Base-by-base conservation (phyloP, 2,329 filamentous ascomycete species). In the Diaporthe ilicicola region DNA sequence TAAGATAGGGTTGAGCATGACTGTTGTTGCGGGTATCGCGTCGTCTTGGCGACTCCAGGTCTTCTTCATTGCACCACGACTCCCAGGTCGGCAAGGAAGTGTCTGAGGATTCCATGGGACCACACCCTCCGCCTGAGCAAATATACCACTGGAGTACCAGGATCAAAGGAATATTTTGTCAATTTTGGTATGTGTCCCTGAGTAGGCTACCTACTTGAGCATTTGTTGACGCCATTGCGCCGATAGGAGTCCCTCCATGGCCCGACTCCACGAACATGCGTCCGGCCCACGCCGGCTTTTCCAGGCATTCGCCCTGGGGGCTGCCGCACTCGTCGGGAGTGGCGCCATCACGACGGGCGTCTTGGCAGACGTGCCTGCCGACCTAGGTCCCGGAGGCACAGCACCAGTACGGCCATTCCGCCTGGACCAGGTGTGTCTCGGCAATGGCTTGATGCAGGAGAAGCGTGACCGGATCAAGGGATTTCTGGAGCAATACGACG, bases 391-490 rank as follows among this genome's bases (percentile, higher is more conserved):
- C 4, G 78, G 78, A 1, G 72, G 74, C 6, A 79, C 77, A 3
- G 78, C 78, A 7, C 78, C 78, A 3, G 76, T 80, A 34, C 77
- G 78, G 22, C 78, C 78, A 2, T 79, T 79, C 44, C 75, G 77
- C 34, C 78, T 80, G 17, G 76, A 79, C 67, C 78, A 79, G 53
- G 78, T 80, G 1, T 70, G 69, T n/a, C 75, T 80, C 0, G 78
- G 77, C 24, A 70, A 74, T 15, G 78, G 78, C 12, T 50, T 80
- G 39, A 67, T 80, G 48, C 78, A 79, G 67, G 78, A 80, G 70
- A 80, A 80, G 67, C 78, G 78, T 44, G 78, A 79, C 59, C 70
- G 75, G n/a, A 75, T 79, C 51, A 79, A 80, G 56, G 62, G 67
- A 1, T 80, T 78, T 27, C 50, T 80, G 27, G 73, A 70, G 7